Evolutionary conservation across 2,329 filamentous ascomycete species (phyloP).

Genomic region (Chaetomium globosum): DNA sequence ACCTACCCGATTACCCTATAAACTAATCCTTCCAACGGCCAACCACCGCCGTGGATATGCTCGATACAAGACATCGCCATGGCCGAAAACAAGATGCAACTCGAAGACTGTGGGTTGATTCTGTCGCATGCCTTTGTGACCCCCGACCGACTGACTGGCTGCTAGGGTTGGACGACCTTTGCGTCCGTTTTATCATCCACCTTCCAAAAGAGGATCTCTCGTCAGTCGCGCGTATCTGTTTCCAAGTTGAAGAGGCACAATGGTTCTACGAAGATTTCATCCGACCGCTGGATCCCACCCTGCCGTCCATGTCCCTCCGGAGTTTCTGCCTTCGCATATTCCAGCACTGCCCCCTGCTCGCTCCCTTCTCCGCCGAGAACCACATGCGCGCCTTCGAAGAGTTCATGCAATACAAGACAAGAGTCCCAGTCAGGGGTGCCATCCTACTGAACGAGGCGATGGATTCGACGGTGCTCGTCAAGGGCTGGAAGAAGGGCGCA

Average conservation of each 20-base stretch:
- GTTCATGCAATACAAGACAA: constrained; percentile 91
- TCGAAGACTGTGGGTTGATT: constrained; percentile 80
- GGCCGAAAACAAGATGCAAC: constrained; percentile 76
- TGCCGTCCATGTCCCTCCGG: constrained; percentile 83
- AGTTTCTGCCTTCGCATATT: constrained; percentile 90
- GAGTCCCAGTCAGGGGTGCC: constrained; percentile 89
- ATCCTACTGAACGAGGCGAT: constrained; percentile 93
- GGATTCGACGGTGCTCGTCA: constrained; percentile 90
- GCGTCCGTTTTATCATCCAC: constrained; percentile 97
- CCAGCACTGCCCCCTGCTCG: constrained; percentile 87
- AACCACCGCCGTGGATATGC: constrained; percentile 57
- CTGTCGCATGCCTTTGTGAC: neutral
- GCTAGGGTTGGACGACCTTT: constrained; percentile 92
- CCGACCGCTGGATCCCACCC: constrained; percentile 78
- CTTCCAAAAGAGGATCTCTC: constrained; percentile 87
- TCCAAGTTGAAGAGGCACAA: constrained; percentile 98
- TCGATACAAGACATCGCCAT: constrained; percentile 63
- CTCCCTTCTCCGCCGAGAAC: constrained; percentile 74
- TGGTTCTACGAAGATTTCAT: constrained; percentile 99
- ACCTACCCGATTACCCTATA: neutral
- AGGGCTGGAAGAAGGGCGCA: constrained; percentile 95
- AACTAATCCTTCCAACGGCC: neutral
- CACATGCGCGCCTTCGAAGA: constrained; percentile 84
- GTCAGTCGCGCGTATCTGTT: constrained; percentile 91
- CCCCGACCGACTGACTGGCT: constrained; percentile 28